phyloP scores from a whole-genome alignment of 306 rosid genomes.

The Echinosophora koreensis region DNA sequence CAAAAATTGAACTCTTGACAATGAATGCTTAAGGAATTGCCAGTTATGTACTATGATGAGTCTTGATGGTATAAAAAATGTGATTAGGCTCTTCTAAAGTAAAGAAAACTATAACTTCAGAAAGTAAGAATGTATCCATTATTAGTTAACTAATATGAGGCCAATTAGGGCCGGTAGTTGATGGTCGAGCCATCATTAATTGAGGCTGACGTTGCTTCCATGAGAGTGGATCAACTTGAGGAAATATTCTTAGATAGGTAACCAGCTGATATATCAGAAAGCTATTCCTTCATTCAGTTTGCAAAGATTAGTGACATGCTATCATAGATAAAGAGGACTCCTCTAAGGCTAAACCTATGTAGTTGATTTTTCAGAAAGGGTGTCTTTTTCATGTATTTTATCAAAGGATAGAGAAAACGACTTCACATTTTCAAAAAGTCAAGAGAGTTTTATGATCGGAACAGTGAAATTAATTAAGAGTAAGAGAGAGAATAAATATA shows the following conservation, averaged over 20 bases:
- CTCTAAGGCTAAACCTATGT: background rate
- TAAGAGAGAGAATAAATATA: too few species aligned
- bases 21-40: too few species aligned
- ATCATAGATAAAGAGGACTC: background rate
- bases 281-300: conserved; percentile 17
- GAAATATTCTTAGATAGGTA: background rate
- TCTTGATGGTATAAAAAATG: too few species aligned
- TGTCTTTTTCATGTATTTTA: conserved; percentile 30
- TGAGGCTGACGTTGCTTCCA: conserved; percentile 3
- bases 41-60: too few species aligned
- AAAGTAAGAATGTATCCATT: too few species aligned
- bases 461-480: background rate
- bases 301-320: conserved; percentile 24
- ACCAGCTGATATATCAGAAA: conserved; percentile 6
- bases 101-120: too few species aligned
- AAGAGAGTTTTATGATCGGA: background rate
- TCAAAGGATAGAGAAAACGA: conserved; percentile 8
- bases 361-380: background rate
- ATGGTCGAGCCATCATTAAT: conserved; percentile 14
- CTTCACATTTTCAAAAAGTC: background rate
- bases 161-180: conserved; percentile 1
- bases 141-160: background rate
- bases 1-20: too few species aligned
- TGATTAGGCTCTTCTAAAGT: too few species aligned
- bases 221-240: background rate